Conservation (phyloP, 805 yeast species). For the Pichia deserticola region DNA sequence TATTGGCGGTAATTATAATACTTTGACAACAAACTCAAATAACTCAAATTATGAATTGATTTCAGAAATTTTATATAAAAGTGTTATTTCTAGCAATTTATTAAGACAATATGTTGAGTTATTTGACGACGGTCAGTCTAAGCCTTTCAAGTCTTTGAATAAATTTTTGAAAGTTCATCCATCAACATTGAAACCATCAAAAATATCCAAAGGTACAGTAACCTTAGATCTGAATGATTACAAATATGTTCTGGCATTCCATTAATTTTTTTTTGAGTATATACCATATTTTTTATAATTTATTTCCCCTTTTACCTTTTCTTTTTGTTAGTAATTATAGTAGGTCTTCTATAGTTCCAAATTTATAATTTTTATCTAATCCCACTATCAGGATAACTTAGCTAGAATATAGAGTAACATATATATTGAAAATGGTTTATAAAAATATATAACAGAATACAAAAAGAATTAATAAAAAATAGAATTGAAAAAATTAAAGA, state of each 20-base stretch:
- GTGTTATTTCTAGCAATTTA: constrained; percentile 23
- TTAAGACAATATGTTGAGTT: constrained; percentile 27
- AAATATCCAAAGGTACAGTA: constrained; percentile 23
- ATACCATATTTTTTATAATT: no score
- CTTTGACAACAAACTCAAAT: background rate
- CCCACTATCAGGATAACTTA: no score
- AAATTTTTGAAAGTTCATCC: constrained; percentile 25
- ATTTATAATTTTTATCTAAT: no score
- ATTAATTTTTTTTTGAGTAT: background rate
- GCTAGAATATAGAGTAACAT: no score
- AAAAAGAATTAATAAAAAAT: background rate
- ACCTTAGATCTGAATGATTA: constrained; percentile 16
- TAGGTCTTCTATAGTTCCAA: no score
- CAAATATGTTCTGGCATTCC: background rate
- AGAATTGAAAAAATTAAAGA: background rate
- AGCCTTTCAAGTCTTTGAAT: constrained; percentile 22
- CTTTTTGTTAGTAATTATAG: no score
- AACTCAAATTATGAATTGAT: constrained; percentile 2
- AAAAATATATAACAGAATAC: no score
- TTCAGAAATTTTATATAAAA: constrained; percentile 17
- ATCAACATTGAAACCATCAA: constrained; percentile 29
- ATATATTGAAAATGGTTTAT: no score
- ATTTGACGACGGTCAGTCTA: constrained; percentile 27
- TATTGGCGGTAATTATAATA: no score
- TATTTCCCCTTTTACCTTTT: background rate